Evolutionary conservation across 2,329 filamentous ascomycete species (phyloP).

Genomic region (Neocucurbitaria cava): DNA sequence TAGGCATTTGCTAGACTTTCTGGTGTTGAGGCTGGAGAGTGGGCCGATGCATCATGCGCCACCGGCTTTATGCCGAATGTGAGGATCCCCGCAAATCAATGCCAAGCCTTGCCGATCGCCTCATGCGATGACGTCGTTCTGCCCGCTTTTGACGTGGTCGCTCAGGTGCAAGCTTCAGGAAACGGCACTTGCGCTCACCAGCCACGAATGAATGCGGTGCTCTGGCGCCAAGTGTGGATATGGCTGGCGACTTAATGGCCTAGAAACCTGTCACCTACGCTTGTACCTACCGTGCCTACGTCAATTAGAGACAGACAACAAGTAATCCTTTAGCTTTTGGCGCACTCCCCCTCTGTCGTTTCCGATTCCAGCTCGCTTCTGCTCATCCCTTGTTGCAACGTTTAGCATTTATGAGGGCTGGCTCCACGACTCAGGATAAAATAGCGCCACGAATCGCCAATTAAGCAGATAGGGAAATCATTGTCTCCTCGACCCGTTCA

Average conservation of each 20-base stretch:
- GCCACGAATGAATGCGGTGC: slow-evolving; percentile 18
- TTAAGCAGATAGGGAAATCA: slow-evolving; percentile 8
- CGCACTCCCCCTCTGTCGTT: slow-evolving; percentile 9
- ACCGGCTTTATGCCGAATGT: slow-evolving; percentile 6
- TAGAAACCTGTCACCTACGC: slow-evolving; percentile 11
- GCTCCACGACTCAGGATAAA: background rate
- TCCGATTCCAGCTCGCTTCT: slow-evolving; percentile 6
- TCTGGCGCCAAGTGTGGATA: slow-evolving; percentile 23
- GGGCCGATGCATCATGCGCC: slow-evolving; percentile 1
- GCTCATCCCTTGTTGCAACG: slow-evolving; percentile 20
- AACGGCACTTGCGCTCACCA: slow-evolving; percentile 25
- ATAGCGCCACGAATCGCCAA: slow-evolving; percentile 8
- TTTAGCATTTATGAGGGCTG: background rate
- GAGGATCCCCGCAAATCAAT: slow-evolving; percentile 21
- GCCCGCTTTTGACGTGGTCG: too few species aligned
- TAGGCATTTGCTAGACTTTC: background rate
- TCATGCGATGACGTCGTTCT: slow-evolving; percentile 16
- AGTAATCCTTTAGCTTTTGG: slow-evolving; percentile 14
- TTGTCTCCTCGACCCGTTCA: slow-evolving; percentile 1
- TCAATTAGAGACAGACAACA: slow-evolving; percentile 27
- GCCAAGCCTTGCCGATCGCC: slow-evolving; percentile 23
- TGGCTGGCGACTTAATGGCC: slow-evolving; percentile 13
- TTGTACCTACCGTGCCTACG: slow-evolving; percentile 32
- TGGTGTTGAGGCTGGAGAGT: background rate
- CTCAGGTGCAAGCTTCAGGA: slow-evolving; percentile 20